Base-by-base conservation (phyloP, 2,329 filamentous ascomycete genomes). In the Mariannaea sp. region DNA sequence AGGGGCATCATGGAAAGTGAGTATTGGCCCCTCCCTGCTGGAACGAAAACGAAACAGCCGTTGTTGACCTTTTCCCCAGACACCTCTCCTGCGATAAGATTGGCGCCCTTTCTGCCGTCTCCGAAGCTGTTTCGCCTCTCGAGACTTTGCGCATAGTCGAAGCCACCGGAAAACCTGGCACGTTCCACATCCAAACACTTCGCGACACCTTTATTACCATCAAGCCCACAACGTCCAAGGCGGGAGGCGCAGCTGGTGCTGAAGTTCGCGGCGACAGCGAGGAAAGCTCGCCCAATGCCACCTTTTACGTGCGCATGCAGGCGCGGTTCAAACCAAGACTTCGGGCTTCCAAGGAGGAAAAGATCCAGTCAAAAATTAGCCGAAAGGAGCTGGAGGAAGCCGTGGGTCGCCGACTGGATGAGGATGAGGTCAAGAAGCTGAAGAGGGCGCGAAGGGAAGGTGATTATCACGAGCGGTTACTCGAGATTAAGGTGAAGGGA, bases 251-350 rank as follows among this genome's bases (percentile, higher is more conserved):
- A 3, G 74, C 76, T 1, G 66, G 74, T 1, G 80, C 84, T 1
- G 87, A 92, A 61, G 78, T 95, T 10, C 84, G 90, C 26, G 92
- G 90, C 42, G 91, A 96, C 70, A 87, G 84, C 7, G 83, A 86
- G 12, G 74, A 76, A 7, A 83, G 86, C 44, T 81, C 78, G 4
- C 89, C 89, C 66, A 82, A 82, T 63, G 91, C 90, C 8, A 88
- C 86, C 6, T 70, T 96, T 55, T 82, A 90, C 43, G 83, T 97
- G 65, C 88, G 92, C 48, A 97, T 97, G 92, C 93, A 97, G 75
- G 91, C 93, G 17, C 81, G 90, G 44, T 97, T 96, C 77, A 97
- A 97, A 78, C 92, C 93, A 7, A 82, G 83, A 58, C 73, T 94
- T 39, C 89, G 88, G 72, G 87, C 87, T 8, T 83, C 80, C 1